Percentiles rank a stretch among this genome's conserved stretches.
phyloP scores from a whole-genome alignment of 306 rosid genomes.

The Inga leiocalycina region DNA sequence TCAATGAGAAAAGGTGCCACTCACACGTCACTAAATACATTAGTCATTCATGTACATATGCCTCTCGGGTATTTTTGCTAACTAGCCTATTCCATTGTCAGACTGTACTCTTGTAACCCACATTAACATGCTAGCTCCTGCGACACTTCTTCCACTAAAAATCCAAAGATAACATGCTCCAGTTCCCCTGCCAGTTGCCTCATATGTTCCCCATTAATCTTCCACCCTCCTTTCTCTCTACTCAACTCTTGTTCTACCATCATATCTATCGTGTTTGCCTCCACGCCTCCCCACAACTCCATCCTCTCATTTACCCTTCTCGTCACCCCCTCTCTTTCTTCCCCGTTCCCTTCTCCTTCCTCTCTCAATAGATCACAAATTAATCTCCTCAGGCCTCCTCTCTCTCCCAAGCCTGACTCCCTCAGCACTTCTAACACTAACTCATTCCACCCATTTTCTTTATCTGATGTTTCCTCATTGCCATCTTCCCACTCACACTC shows the following conservation, averaged over 20 bases:
- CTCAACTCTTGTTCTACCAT: slow-evolving; percentile 76
- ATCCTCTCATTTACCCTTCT: slow-evolving; percentile 55
- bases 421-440: slow-evolving; percentile 44
- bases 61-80: slow-evolving; percentile 29
- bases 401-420: slow-evolving; percentile 35
- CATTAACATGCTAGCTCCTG: slow-evolving; percentile 56
- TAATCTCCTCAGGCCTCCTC: slow-evolving; percentile 52
- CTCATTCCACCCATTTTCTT: slow-evolving; percentile 39
- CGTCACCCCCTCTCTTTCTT: slow-evolving; percentile 44
- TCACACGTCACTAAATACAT: slow-evolving; percentile 47
- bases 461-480: slow-evolving; percentile 9
- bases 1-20: slow-evolving; percentile 36
- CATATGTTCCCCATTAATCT: slow-evolving; percentile 43
- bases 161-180: slow-evolving; percentile 64
- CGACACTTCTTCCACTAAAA: slow-evolving; percentile 69
- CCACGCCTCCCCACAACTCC: slow-evolving; percentile 76
- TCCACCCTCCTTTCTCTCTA: slow-evolving; percentile 64
- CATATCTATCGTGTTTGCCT: slow-evolving; percentile 75
- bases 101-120: slow-evolving; percentile 42
- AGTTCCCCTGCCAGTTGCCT: slow-evolving; percentile 58
- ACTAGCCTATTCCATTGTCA: slow-evolving; percentile 45
- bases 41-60: slow-evolving; percentile 50
- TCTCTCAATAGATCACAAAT: slow-evolving; percentile 67
- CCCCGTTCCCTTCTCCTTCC: slow-evolving; percentile 41
- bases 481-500: slow-evolving; percentile 42